Evolutionary conservation across 192 early-diverging fungal genomes (phyloP), one percentile per base, ranked within the genome.

Genomic region (Coemansia sp.): DNA sequence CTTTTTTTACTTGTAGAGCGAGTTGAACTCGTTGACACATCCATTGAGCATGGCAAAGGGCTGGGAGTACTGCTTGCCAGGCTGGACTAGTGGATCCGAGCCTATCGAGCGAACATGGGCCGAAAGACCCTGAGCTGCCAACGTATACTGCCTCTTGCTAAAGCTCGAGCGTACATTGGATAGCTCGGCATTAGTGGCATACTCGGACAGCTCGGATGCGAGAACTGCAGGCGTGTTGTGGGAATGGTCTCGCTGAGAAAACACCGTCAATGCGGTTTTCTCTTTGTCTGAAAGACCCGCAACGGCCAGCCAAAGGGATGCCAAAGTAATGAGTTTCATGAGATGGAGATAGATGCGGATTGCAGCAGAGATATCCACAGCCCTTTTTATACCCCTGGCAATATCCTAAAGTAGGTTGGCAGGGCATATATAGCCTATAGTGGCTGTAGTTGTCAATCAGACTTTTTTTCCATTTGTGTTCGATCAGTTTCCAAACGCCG

Each of bases 311-410:
- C 11, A 40, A 18, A 53, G 6, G 5, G 40, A 28, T 17, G 12
- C 15, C 11, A 40, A 54, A 3, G 34, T 23, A 15, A 26, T 28
- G 26, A 16, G 9, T n/a, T 47, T 47, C 26, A 47, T 47, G 45
- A 23, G 23, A 14, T 12, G 20, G 5, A 12, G 6, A 34, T 34
- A 34, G 38, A 81, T 8, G 32, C 39, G 20, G 62, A 66, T 8
- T 76, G 75, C 3, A 68, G 70, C 0, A 88, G 88, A 6, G 85
- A 91, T 50, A 55, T 91, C n/a, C 60, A 60, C 11, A 79, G 85
- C 53, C 67, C 64, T 40, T 63, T n/a, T 3, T 26, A 26, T 26
- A 26, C 23, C 23, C 23, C 23, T 26, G 1, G 23, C 23, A 26
- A 26, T 26, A 26, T 26, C 23, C 23, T 4, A 26, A 26, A n/a